A percentile compares a stretch with the other conserved stretches of the same genome.
Evolutionary conservation across 2,329 filamentous ascomycete species (phyloP).

Genomic region (Exophiala sp.): DNA sequence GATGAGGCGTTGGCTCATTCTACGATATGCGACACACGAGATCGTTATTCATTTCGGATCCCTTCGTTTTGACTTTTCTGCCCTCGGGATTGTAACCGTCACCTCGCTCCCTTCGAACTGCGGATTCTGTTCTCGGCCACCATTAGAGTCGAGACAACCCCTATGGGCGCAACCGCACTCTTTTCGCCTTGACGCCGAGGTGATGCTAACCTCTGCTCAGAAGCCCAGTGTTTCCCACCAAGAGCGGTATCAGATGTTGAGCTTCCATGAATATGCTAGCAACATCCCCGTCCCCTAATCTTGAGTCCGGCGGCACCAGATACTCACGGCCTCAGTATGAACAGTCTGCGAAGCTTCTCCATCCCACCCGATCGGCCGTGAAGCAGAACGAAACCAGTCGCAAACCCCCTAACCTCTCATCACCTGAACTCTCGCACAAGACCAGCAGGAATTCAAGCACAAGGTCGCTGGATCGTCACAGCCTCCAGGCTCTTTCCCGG

Average conservation of each 20-base stretch:
- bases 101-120: too few relatives aligned
- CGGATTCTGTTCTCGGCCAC: background rate
- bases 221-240: background rate
- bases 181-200: background rate
- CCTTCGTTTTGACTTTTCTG: background rate
- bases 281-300: slow-evolving; percentile 26
- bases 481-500: slow-evolving; percentile 5
- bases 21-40: background rate
- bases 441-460: slow-evolving; percentile 16
- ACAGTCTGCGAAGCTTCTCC: slow-evolving; percentile 4
- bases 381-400: slow-evolving; percentile 5
- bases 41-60: background rate
- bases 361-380: slow-evolving; percentile 6
- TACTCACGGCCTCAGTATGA: slow-evolving; percentile 18
- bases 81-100: too few relatives aligned
- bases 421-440: slow-evolving; percentile 9
- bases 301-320: slow-evolving; percentile 11
- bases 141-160: background rate
- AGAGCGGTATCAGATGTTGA: slow-evolving; percentile 13
- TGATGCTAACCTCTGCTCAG: background rate
- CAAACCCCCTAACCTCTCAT: slow-evolving; percentile 10
- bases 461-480: slow-evolving; percentile 23
- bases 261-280: slow-evolving; percentile 26
- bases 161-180: background rate
- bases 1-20: background rate